Evolutionary conservation across 2,329 filamentous ascomycete species (phyloP).

Genomic region (Pseudogymnoascus sp.): DNA sequence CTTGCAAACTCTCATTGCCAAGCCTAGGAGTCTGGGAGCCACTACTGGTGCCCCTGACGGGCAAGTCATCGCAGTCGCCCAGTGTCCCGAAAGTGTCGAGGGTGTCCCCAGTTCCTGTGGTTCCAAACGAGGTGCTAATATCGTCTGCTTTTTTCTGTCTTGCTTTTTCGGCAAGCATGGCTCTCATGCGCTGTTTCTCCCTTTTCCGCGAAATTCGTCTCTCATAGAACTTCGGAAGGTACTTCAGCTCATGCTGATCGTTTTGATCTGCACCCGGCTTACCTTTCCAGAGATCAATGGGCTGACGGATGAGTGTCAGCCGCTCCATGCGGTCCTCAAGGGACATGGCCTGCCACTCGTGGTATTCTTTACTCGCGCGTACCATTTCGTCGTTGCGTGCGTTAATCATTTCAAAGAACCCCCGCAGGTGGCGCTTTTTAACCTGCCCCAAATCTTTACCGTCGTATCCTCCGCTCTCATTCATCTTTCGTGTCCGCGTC

Average conservation of each 20-base stretch:
- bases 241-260: background rate
- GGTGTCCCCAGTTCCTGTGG: background rate
- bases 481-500: background rate
- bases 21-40: background rate
- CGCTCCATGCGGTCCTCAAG: conserved; percentile 6
- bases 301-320: background rate
- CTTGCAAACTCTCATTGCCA: background rate
- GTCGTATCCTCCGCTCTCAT: conserved; percentile 4
- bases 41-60: background rate
- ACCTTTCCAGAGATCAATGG: background rate
- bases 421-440: background rate
- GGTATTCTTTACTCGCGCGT: conserved; percentile 7
- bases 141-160: background rate
- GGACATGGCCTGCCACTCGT: background rate
- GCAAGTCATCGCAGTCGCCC: background rate
- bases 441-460: conserved; percentile 3
- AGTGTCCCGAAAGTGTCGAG: background rate
- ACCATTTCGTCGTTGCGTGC: conserved; percentile 7
- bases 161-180: background rate
- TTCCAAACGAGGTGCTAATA: background rate
- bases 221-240: conserved; percentile 6
- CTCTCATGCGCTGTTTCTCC: background rate
- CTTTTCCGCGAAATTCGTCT: background rate
- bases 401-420: background rate
- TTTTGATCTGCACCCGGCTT: background rate